phyloP scores from a whole-genome alignment of 78 protist species.

The Dictyostelium purpureum region DNA sequence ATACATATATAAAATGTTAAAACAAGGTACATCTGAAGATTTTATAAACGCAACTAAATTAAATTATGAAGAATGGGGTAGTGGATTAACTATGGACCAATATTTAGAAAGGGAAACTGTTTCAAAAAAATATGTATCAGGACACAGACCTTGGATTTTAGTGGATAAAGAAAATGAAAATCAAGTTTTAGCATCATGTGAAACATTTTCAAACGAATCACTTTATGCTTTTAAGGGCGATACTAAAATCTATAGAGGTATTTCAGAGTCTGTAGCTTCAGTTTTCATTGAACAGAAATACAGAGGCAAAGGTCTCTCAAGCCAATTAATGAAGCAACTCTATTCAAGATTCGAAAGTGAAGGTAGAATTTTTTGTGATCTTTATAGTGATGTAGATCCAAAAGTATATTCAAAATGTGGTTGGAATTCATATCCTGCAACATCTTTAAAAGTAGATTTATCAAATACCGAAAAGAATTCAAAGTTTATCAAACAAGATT shows the following conservation, averaged over 20 bases:
- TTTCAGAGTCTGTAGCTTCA: constrained; percentile 42
- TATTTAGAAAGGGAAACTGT: constrained; percentile 34
- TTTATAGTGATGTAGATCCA: constrained; percentile 56
- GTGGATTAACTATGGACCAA: background rate
- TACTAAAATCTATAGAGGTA: constrained; percentile 6
- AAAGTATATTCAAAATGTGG: constrained; percentile 62
- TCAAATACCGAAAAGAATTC: background rate
- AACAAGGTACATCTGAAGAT: constrained; percentile 46
- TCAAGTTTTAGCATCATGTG: constrained; percentile 42
- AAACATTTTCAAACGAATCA: constrained; percentile 31
- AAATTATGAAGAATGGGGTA: constrained; percentile 51
- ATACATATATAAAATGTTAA: background rate
- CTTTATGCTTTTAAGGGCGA: background rate
- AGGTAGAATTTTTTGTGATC: constrained; percentile 29
- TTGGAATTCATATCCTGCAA: constrained; percentile 16
- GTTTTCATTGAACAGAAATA: constrained; percentile 30
- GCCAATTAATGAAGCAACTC: constrained; percentile 13
- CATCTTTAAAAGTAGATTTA: background rate
- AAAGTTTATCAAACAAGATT: background rate
- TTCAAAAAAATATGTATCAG: background rate
- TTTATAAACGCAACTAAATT: background rate
- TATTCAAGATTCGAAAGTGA: background rate
- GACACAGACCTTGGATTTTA: constrained; percentile 55
- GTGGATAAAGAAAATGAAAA: background rate
- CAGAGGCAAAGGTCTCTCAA: constrained; percentile 38